Evolutionary conservation across 2,329 filamentous ascomycete genomes (phyloP).

Genomic region (Scedosporium minutisporum): DNA sequence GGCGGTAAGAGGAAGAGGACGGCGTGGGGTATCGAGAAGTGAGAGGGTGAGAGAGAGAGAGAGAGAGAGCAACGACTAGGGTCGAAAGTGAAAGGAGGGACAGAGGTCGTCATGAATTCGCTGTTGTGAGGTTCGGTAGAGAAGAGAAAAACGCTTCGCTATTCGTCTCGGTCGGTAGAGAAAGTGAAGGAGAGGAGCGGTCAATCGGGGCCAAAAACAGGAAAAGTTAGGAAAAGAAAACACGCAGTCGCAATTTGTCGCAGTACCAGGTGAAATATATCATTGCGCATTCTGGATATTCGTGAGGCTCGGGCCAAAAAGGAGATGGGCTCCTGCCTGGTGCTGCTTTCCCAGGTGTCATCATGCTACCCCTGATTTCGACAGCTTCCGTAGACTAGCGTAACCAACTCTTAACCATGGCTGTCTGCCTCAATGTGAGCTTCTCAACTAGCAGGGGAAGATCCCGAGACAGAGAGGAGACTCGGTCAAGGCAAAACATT

Average conservation of each 20-base stretch:
- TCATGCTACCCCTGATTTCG: too few relatives aligned
- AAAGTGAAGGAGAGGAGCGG: neutral
- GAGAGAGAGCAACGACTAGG: neutral
- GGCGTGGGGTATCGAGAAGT: neutral
- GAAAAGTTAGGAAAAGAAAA: constrained; percentile 4
- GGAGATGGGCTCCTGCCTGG: too few relatives aligned
- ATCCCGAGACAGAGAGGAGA: too few relatives aligned
- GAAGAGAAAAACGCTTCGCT: neutral
- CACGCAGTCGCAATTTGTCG: neutral
- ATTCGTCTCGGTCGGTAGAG: neutral
- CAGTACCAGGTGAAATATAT: too few relatives aligned
- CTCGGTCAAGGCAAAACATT: too few relatives aligned
- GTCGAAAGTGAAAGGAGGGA: neutral
- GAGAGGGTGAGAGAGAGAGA: neutral
- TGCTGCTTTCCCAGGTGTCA: too few relatives aligned
- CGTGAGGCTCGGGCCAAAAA: too few relatives aligned
- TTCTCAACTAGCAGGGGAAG: too few relatives aligned
- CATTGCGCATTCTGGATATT: too few relatives aligned
- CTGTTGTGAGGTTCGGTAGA: neutral
- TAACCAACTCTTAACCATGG: too few relatives aligned
- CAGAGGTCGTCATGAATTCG: neutral
- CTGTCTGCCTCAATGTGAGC: too few relatives aligned
- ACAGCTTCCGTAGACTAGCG: too few relatives aligned
- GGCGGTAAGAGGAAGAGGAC: neutral
- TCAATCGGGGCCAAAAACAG: constrained; percentile 5